A percentile compares a stretch with the other conserved stretches of the same genome.
phyloP scores from a whole-genome alignment of 805 yeast genomes.

The Lachancea fermentati region DNA sequence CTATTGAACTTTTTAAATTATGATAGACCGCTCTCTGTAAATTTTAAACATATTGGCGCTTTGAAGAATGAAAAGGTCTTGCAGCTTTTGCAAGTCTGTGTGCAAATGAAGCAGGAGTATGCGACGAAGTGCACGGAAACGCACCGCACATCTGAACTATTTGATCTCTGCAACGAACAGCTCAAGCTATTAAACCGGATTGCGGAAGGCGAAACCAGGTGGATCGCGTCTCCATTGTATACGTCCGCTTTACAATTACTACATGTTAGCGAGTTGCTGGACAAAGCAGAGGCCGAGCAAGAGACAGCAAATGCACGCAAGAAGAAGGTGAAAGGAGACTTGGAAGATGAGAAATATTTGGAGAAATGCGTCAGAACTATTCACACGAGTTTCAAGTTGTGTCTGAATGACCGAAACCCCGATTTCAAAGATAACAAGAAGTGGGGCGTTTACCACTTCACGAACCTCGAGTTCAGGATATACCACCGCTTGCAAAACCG shows the following conservation, averaged over 20 bases:
- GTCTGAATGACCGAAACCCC: constrained; percentile 73
- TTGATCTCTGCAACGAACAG: constrained; percentile 34
- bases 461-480: constrained; percentile 61
- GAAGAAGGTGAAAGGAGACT: constrained; percentile 15
- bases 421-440: constrained; percentile 45
- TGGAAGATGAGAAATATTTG: constrained; percentile 31
- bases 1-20: constrained; percentile 3
- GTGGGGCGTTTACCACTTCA: constrained; percentile 62
- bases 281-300: background rate
- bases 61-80: constrained; percentile 4
- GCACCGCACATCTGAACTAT: constrained; percentile 8
- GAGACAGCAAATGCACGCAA: background rate
- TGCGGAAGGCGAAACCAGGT: constrained; percentile 47
- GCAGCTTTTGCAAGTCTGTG: constrained; percentile 3
- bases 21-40: background rate
- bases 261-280: constrained; percentile 9
- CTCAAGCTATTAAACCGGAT: constrained; percentile 44
- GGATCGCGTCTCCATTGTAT: constrained; percentile 36
- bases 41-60: background rate
- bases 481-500: constrained; percentile 62
- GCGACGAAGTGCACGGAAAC: background rate
- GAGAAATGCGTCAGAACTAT: constrained; percentile 59
- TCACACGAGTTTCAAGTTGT: constrained; percentile 68
- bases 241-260: constrained; percentile 18
- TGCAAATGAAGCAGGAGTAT: constrained; percentile 4